These are phyloP conservation scores for Aphanomyces invadans DNA, from an alignment of 352 stramenopile genomes.

Conservation along the genomic window DNA sequence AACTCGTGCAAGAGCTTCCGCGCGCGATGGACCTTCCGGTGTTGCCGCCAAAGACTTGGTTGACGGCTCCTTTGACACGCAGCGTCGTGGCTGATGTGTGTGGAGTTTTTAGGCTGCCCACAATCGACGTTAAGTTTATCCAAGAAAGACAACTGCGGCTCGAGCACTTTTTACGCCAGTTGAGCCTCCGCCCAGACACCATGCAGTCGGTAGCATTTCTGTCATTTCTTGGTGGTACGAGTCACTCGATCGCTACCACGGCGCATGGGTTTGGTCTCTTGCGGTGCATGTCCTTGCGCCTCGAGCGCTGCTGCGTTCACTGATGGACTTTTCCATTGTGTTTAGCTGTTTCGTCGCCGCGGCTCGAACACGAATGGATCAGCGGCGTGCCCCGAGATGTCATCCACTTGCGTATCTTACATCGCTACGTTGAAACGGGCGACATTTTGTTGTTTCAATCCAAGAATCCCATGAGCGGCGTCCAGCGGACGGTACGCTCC, in stretches of 20 bases:
- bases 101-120: conserved; percentile 5
- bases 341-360: conserved; percentile 12
- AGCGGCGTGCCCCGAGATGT: conserved; percentile 8
- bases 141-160: not conserved
- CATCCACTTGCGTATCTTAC: conserved; percentile 11
- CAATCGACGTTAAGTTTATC: conserved; percentile 1
- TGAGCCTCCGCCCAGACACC: not conserved
- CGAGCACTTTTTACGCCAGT: conserved; percentile 3
- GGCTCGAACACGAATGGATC: conserved; percentile 15
- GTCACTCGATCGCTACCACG: not conserved
- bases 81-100: not conserved
- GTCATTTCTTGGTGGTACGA: conserved; percentile 14
- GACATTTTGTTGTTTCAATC: conserved; percentile 20
- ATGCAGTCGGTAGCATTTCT: conserved; percentile 18
- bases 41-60: conserved; percentile 21
- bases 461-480: conserved; percentile 18
- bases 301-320: too few species aligned
- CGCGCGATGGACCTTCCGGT: not conserved
- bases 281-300: too few species aligned
- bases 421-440: conserved; percentile 1
- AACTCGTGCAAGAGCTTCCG: conserved; percentile 2
- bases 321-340: too few species aligned
- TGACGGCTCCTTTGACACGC: not conserved
- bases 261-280: too few species aligned
- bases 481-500: conserved; percentile 7